Conservation (phyloP, 106 monocot genomes). For the Triglochin maritima region DNA sequence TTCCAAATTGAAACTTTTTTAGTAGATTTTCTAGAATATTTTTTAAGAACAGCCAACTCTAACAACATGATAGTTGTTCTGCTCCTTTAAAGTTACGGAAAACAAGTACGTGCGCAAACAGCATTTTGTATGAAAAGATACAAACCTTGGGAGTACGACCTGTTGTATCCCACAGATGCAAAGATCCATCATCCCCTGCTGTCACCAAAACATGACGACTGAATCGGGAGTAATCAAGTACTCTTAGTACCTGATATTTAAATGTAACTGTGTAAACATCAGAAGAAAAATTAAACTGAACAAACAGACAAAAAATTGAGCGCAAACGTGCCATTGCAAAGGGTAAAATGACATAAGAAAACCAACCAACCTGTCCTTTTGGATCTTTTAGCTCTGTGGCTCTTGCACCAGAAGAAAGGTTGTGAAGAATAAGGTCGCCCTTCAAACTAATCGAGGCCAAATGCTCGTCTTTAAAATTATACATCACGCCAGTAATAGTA, state of each 20-base stretch:
- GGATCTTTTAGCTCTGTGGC: constrained; percentile 90
- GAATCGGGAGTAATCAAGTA: constrained; percentile 90
- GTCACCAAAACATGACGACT: constrained; percentile 82
- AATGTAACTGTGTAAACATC: neutral
- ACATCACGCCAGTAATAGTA: constrained; percentile 87
- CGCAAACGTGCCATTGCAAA: neutral
- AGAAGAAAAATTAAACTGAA: constrained; percentile 7
- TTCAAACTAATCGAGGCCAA: constrained; percentile 87
- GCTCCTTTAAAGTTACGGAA: neutral
- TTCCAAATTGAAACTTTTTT: neutral
- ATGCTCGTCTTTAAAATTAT: constrained; percentile 91
- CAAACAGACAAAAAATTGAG: neutral
- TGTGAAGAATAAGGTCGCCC: constrained; percentile 93
- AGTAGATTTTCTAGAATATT: neutral
- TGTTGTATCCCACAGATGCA: constrained; percentile 93
- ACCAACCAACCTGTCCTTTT: constrained; percentile 67
- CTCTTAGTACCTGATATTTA: constrained; percentile 68
- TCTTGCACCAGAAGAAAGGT: constrained; percentile 85
- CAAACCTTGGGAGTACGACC: constrained; percentile 72
- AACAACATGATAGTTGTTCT: neutral
- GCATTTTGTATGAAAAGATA: neutral
- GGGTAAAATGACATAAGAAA: neutral
- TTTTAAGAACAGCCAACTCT: neutral
- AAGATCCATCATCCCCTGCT: constrained; percentile 97
- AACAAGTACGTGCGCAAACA: too few relatives aligned